These are phyloP conservation scores for Prunus persica DNA, from an alignment of 306 rosid genomes.

Conservation along the genomic window Prunus_persica_NCBIv2 NC_034009.1:4976501-4977000, in stretches of 20 bases:
- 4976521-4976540: conserved; percentile 34
- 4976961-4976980: too few species aligned
- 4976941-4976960: too few species aligned
- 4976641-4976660: conserved; percentile 15
- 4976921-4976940: too few species aligned
- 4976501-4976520: conserved; percentile 22
- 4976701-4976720: conserved; percentile 27
- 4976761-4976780: not conserved
- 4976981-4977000: too few species aligned
- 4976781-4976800: not conserved
- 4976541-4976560: conserved; percentile 36
- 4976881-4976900: too few species aligned
- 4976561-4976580: conserved; percentile 35
- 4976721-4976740: not conserved
- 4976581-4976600: conserved; percentile 33
- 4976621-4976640: conserved; percentile 23
- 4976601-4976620: conserved; percentile 26
- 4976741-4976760: not conserved
- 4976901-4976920: too few species aligned
- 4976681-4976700: conserved; percentile 25
- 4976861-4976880: too few species aligned
- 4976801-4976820: too few species aligned
- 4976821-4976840: too few species aligned
- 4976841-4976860: too few species aligned
- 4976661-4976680: conserved; percentile 24